Evolutionary conservation across 2,329 filamentous ascomycete species (phyloP), one percentile per base, ranked within the genome.

Genomic region (Aschersonia sp.): DNA sequence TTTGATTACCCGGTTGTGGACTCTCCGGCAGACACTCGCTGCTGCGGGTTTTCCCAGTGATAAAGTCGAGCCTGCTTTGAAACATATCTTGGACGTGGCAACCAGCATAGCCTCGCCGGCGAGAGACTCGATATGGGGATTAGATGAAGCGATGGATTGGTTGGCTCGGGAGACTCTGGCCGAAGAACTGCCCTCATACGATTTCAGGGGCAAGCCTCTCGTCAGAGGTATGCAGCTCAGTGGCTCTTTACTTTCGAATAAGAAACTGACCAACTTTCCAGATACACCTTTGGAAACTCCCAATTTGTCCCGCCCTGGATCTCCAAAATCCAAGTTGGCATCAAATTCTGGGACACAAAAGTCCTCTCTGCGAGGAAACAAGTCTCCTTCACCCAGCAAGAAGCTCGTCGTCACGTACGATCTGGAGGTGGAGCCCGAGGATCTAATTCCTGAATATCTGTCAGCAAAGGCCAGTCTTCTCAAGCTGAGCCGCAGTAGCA

Each of bases 71-170:
- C 70, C 80, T 43, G 80, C 76, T 7, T 61, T 94, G 50, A 73
- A 76, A 54, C 71, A 83, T 58, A 72, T 87, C 43, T 64, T 89
- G 48, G 73, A 81, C 42, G 81, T 84, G 53, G 79, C 79, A 31
- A 73, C 80, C 32, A 80, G 79, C 52, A 73, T 83, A 47, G 67
- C 71, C 3, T 58, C 68, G 9, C 66, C 68, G 22, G 70, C 63
- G 51, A 83, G 79, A 55, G 84, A 87, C 53, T 73, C 73, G 42
- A 75, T 88, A 11, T 94, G 87, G 85, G 88, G 89, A 8, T 68
- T 97, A 37, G 83, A 94, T 51, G 89, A 95, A 64, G 81, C 85
- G 30, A 63, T 98, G 22, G 87, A 96, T 56, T 95, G 88, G 87
- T 73, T 97, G 47, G 86, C 87, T n/a, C 70, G 86, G 53, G 78